These are phyloP conservation scores for Sordariomycetes sp. DNA, from an alignment of 2,329 filamentous ascomycete species.

Conservation along the genomic window DNA sequence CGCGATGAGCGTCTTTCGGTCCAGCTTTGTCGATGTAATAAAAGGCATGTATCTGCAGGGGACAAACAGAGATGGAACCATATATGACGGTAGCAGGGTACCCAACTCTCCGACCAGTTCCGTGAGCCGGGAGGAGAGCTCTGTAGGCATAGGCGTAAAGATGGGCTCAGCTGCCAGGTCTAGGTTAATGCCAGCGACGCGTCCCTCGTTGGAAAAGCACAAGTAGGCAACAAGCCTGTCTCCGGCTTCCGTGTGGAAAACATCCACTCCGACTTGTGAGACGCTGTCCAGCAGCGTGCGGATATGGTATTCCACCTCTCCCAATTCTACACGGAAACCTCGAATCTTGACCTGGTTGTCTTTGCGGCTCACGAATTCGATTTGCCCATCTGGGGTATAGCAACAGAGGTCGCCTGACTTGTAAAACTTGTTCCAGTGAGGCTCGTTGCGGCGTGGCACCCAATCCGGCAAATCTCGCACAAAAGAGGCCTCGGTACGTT, in stretches of 20 bases:
- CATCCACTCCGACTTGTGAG: no score
- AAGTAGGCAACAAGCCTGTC: no score
- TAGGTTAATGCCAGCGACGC: no score
- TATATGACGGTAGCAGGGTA: constrained; percentile 6
- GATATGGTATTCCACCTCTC: constrained; percentile 28
- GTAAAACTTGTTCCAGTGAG: constrained; percentile 24
- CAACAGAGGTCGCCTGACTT: constrained; percentile 37
- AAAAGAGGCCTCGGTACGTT: constrained; percentile 6
- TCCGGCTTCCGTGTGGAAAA: no score
- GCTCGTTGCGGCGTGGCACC: not conserved
- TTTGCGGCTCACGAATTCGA: constrained; percentile 40
- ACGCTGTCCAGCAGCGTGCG: no score
- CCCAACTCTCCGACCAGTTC: not conserved
- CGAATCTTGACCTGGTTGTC: constrained; percentile 50
- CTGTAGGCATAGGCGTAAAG: not conserved
- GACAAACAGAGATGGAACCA: constrained; percentile 8
- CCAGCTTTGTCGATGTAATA: constrained; percentile 4
- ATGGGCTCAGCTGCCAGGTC: no score
- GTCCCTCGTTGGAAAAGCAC: no score
- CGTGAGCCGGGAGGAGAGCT: not conserved
- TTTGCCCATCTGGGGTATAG: constrained; percentile 26
- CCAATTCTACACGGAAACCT: constrained; percentile 44
- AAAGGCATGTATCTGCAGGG: constrained; percentile 5
- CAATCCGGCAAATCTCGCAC: constrained; percentile 4
- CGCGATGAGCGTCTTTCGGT: not conserved